Evolutionary conservation across 2,329 filamentous ascomycete genomes (phyloP).

Genomic region (Colletotrichum tanaceti): DNA sequence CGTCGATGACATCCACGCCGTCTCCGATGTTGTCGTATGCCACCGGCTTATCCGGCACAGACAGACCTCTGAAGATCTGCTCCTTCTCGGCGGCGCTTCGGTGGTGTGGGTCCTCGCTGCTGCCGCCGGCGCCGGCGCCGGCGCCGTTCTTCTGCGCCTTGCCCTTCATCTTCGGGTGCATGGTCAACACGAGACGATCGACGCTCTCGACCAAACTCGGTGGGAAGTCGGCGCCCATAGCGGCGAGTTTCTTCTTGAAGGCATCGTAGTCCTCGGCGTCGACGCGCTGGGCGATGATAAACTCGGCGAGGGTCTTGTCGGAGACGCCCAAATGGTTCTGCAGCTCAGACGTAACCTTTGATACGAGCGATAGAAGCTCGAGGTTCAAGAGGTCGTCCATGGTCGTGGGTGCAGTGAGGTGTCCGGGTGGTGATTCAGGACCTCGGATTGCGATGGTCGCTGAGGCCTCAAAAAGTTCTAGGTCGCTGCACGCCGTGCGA

Average conservation of each 20-base stretch:
- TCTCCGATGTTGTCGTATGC: constrained; percentile 48
- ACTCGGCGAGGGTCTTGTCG: constrained; percentile 96
- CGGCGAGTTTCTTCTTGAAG: constrained; percentile 81
- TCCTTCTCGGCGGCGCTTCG: constrained; percentile 74
- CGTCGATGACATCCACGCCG: constrained; percentile 80
- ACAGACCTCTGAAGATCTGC: constrained; percentile 89
- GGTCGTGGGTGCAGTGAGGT: constrained; percentile 42
- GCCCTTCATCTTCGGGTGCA: constrained; percentile 90
- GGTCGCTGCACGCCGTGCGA: constrained; percentile 11
- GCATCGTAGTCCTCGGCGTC: constrained; percentile 76
- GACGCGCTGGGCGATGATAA: constrained; percentile 89
- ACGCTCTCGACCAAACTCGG: constrained; percentile 90
- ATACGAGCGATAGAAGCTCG: constrained; percentile 93
- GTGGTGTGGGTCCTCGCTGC: constrained; percentile 55
- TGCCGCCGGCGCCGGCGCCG: constrained; percentile 47
- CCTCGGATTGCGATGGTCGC: constrained; percentile 19
- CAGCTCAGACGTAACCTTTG: constrained; percentile 92
- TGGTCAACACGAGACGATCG: constrained; percentile 85
- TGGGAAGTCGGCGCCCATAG: constrained; percentile 84
- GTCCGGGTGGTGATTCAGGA: constrained; percentile 10
- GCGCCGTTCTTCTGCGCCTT: constrained; percentile 54
- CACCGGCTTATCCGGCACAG: constrained; percentile 81
- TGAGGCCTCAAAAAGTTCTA: constrained; percentile 30
- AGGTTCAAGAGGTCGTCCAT: constrained; percentile 93
- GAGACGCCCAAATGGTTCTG: constrained; percentile 92